Conservation (phyloP, 2,329 filamentous ascomycete genomes). For the Neurospora sp. region DNA sequence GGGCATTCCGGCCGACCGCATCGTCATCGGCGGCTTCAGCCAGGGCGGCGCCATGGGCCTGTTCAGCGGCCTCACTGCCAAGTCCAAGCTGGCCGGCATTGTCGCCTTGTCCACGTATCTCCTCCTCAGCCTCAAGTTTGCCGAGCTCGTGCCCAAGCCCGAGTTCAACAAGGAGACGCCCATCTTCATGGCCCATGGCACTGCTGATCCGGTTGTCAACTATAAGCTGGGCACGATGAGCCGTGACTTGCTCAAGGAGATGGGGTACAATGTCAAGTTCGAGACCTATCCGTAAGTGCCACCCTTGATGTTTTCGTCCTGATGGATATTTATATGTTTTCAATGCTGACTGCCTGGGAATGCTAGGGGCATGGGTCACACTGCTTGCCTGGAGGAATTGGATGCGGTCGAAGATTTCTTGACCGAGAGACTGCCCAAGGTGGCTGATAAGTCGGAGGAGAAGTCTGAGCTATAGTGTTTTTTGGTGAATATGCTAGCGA, state of each 20-base stretch:
- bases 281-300: constrained; percentile 59
- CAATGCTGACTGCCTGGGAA: constrained; percentile 1
- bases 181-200: constrained; percentile 85
- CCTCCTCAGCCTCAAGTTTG: constrained; percentile 46
- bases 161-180: constrained; percentile 64
- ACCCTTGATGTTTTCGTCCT: not conserved
- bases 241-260: constrained; percentile 52
- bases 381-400: constrained; percentile 67
- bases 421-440: constrained; percentile 32
- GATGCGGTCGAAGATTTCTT: constrained; percentile 64
- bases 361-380: constrained; percentile 59
- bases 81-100: constrained; percentile 72
- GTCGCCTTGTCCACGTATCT: constrained; percentile 79
- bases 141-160: constrained; percentile 27
- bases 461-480: constrained; percentile 8
- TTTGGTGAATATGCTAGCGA: not conserved
- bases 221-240: constrained; percentile 59
- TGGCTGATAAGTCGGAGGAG: constrained; percentile 25
- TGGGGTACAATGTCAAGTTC: constrained; percentile 66
- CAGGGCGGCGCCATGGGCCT: constrained; percentile 84
- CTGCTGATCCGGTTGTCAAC: constrained; percentile 61
- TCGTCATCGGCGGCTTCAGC: constrained; percentile 78
- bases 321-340: not conserved
- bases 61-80: constrained; percentile 65
- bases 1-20: constrained; percentile 71